Conservation (phyloP, 345 rosid genomes). For the Conringia planisiliqua region DNA sequence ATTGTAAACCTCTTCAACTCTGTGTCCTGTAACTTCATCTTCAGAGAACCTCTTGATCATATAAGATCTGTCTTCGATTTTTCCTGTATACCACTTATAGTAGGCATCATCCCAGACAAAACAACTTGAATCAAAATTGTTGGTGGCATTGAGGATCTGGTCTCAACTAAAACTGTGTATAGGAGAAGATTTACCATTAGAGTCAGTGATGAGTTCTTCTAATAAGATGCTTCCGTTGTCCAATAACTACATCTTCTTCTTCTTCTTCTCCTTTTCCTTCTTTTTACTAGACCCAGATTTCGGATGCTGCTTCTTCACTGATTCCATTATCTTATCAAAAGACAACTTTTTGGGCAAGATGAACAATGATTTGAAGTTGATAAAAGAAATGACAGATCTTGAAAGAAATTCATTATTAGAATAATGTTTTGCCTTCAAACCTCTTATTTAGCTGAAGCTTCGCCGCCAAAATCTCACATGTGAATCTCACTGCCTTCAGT, state of each 20-base stretch:
- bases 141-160: not conserved
- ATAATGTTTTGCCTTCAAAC: slow-evolving; percentile 26
- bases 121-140: not conserved
- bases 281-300: not conserved
- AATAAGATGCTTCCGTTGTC: not conserved
- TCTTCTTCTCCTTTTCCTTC: not conserved
- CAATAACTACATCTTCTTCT: not conserved
- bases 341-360: not conserved
- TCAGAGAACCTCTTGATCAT: too few relatives aligned
- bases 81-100: too few relatives aligned
- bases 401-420: too few relatives aligned
- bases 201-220: not conserved
- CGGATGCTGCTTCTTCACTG: not conserved
- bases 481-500: slow-evolving; percentile 99
- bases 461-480: slow-evolving; percentile 97
- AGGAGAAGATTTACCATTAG: not conserved
- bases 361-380: too few relatives aligned
- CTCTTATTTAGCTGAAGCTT: slow-evolving; percentile 85
- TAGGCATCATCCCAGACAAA: too few relatives aligned
- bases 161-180: not conserved
- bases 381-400: too few relatives aligned
- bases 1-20: too few relatives aligned
- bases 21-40: too few relatives aligned
- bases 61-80: not conserved
- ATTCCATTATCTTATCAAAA: not conserved